Conservation (phyloP, 768 basidiomycete species). For the Saitozyma podzolica region DNA sequence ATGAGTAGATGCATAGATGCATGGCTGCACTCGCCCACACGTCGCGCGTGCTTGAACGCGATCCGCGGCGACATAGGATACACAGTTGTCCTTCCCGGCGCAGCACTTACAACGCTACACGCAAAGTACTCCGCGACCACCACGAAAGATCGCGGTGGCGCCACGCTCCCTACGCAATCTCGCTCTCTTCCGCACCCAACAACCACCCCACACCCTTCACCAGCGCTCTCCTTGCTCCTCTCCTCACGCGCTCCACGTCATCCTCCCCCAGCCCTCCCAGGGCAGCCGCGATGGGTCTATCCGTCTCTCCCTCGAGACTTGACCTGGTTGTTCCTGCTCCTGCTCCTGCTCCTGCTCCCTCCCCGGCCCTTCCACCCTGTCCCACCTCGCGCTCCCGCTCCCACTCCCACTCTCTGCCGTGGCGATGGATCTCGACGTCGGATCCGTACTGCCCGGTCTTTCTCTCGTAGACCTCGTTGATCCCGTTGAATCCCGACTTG, state of each 20-base stretch:
- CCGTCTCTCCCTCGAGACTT: not conserved
- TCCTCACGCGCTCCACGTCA: constrained; percentile 54
- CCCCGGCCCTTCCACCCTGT: not conserved
- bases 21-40: no score
- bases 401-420: constrained; percentile 4
- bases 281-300: not conserved
- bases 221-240: constrained; percentile 74
- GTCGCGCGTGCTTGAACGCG: no score
- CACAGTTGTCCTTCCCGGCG: no score
- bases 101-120: no score
- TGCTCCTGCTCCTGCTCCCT: constrained; percentile 2
- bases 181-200: constrained; percentile 71
- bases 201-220: constrained; percentile 95
- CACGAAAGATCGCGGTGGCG: no score
- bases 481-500: not conserved
- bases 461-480: constrained; percentile 1
- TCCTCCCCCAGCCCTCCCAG: constrained; percentile 11
- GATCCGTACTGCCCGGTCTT: constrained; percentile 5
- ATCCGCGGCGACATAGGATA: no score
- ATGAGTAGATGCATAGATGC: no score
- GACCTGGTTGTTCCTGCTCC: constrained; percentile 6
- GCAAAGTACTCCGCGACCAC: no score
- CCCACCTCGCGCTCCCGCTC: not conserved
- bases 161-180: constrained; percentile 20
- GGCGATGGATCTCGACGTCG: not conserved